Evolutionary conservation across 2,329 filamentous ascomycete genomes (phyloP), one percentile per base, ranked within the genome.

Genomic region (Fusarium sp.): DNA sequence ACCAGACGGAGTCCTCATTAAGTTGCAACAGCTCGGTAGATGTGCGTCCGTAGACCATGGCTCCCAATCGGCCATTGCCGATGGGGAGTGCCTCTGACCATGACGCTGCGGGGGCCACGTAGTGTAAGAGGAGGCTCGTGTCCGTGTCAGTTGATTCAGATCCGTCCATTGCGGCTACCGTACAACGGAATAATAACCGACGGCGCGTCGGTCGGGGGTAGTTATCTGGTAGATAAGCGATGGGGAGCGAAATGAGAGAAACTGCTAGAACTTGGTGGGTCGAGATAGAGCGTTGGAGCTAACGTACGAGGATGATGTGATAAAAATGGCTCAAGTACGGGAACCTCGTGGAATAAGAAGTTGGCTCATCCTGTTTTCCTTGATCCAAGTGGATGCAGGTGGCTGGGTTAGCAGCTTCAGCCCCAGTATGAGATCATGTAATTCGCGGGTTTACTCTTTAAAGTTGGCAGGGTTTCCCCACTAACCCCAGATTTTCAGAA

Each of bases 1-100:
- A 83, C 81, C 81, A 84, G 12, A 83, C 78, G 2, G 82, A 83
- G 57, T 85, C 81, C 67, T 85, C 83, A 45, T 85, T 85, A 15
- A 85, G 74, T 15, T 71, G 69, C 30, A 79, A 74, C 6, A 84
- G 70, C 38, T 81, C 76, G 47, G 83, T 83, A 1, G 77, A 77
- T 13, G 77, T 72, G 13, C 80, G 78, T 13, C 83, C 83, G 62
- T 81, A 80, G 28, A 85, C 67, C 78, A 84, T 84, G 4, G 71
- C 75, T 7, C 75, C 77, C 2, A 79, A 58, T 18, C 83, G 78
- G 12, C 84, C 83, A 67, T 86, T 86, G 4, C 84, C 83, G 56
- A 86, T 78, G 2, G 84, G 83, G 1, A 85, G 74, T 15, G 83
- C 81, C 53, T 76, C 67, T 36, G 68, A 44, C 72, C 73, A 77